These are phyloP conservation scores for Arctostaphylos glauca DNA, from an alignment of 148 eudicot species.

Conservation along the genomic window DNA sequence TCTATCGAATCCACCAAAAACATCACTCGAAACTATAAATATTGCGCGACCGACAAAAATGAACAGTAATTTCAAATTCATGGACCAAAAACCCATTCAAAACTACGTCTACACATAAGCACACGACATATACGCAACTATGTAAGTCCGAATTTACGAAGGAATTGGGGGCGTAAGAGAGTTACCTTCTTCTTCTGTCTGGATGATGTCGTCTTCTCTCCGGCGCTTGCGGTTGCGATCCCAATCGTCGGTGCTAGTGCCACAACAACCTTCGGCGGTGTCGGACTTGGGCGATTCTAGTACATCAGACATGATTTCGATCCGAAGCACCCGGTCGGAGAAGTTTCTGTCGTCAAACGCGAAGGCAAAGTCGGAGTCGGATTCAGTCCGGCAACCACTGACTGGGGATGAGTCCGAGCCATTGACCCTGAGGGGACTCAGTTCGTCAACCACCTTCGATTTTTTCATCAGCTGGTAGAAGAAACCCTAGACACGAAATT, in stretches of 20 bases:
- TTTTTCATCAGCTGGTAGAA: neutral
- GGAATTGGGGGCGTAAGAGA: neutral
- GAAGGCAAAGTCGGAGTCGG: conserved; percentile 48
- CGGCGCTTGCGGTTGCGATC: conserved; percentile 69
- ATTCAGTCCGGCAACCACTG: neutral
- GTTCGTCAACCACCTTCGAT: neutral
- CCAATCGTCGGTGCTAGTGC: conserved; percentile 42
- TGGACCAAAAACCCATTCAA: too few relatives aligned
- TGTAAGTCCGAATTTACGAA: too few relatives aligned
- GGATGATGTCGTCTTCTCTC: conserved; percentile 44
- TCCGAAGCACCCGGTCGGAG: conserved; percentile 63
- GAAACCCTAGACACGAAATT: neutral
- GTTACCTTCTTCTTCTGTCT: conserved; percentile 23
- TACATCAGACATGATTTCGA: conserved; percentile 58
- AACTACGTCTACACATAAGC: too few relatives aligned
- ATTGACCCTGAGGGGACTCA: conserved; percentile 15
- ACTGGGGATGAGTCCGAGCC: conserved; percentile 10
- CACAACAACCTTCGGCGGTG: conserved; percentile 26
- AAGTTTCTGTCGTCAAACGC: conserved; percentile 73
- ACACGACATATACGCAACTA: too few relatives aligned
- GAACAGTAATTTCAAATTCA: too few relatives aligned
- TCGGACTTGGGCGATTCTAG: conserved; percentile 17
- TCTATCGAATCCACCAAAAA: too few relatives aligned
- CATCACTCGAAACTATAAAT: too few relatives aligned
- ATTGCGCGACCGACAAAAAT: too few relatives aligned